Evolutionary conservation across 257 asterid species (phyloP).

Genomic region (Avicennia marina): DNA sequence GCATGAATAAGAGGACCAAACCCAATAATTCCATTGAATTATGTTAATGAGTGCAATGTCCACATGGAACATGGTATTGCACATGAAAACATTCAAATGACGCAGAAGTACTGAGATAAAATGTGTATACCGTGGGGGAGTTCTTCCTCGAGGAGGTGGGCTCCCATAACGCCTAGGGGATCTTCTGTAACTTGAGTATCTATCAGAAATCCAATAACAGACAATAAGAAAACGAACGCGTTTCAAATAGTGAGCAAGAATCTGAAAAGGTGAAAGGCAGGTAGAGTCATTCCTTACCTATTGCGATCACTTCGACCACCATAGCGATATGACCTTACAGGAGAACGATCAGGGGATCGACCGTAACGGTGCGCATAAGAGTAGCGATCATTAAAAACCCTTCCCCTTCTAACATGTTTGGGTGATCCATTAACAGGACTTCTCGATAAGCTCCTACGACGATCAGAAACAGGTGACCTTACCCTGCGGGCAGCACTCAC

Average conservation of each 20-base stretch:
- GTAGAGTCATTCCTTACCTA: slow-evolving; percentile 61
- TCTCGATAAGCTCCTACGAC: slow-evolving; percentile 80
- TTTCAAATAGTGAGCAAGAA: too few relatives aligned
- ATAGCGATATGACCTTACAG: slow-evolving; percentile 75
- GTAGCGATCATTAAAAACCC: slow-evolving; percentile 92
- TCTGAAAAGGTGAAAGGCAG: too few relatives aligned
- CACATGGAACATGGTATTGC: too few relatives aligned
- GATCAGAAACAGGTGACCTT: slow-evolving; percentile 66
- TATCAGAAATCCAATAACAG: slow-evolving; percentile 15
- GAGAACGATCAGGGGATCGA: slow-evolving; percentile 86
- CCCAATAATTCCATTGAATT: too few relatives aligned
- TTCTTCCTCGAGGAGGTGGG: slow-evolving; percentile 90
- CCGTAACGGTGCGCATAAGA: slow-evolving; percentile 76
- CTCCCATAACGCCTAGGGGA: slow-evolving; percentile 96
- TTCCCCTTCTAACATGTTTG: slow-evolving; percentile 83
- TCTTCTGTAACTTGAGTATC: slow-evolving; percentile 79
- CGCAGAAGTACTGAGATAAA: too few relatives aligned
- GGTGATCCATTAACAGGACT: slow-evolving; percentile 89
- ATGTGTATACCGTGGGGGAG: slow-evolving; percentile 73
- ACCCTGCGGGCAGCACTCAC: slow-evolving; percentile 51
- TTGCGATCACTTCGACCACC: slow-evolving; percentile 76
- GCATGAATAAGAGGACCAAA: too few relatives aligned
- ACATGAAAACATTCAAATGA: too few relatives aligned
- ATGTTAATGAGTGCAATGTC: too few relatives aligned
- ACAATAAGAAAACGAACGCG: too few relatives aligned